Base-by-base conservation (phyloP, 2,329 filamentous ascomycete genomes). In the Talaromyces sp. region DNA sequence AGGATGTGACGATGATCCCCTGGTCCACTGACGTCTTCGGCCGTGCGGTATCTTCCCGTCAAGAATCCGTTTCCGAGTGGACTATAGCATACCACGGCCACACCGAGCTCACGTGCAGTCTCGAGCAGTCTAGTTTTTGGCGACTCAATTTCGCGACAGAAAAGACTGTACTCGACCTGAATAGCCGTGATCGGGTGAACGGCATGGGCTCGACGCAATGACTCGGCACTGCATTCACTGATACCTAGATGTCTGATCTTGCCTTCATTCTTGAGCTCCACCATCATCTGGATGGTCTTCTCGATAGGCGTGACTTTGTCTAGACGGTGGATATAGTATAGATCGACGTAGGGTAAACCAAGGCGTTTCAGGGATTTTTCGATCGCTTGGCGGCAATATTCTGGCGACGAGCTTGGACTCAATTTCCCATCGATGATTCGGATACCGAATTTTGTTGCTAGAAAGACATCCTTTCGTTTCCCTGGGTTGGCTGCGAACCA, bases 251-350 rank as follows among this genome's bases (percentile, higher is more conserved):
- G 76, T 44, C 75, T 74, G 63, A 80, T 75, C 67, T 79, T 80
- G 40, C 78, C 77, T 60, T 77, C 76, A 64, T 75, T 71, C 4
- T 78, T 71, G 28, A 74, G 73, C 64, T 76, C 62, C 5, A 73
- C 75, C 37, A 80, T 69, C 3, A 74, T 67, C 14, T 68, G 64
- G 35, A 80, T 68, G 4, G 73, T 82, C 50, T 80, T 74, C 69
- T 84, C 81, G 60, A 84, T 76, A 0, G 81, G 79, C 7, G 65
- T 69, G 21, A 74, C 64, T 1, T 67, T 64, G n/a, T 80, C 76
- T 21, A 84, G 84, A 82, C 84, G 91, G 77, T 90, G 87, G 71
- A 91, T 86, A 62, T 90, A 82, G 76, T 86, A 90, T n/a, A 91
- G 81, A 70, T 91, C 88, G 64, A 91, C 79, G 70, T 90, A 90